These are phyloP conservation scores for Cryphonectria carpinicola DNA, from an alignment of 2,329 filamentous ascomycete species.

Conservation along the genomic window DNA sequence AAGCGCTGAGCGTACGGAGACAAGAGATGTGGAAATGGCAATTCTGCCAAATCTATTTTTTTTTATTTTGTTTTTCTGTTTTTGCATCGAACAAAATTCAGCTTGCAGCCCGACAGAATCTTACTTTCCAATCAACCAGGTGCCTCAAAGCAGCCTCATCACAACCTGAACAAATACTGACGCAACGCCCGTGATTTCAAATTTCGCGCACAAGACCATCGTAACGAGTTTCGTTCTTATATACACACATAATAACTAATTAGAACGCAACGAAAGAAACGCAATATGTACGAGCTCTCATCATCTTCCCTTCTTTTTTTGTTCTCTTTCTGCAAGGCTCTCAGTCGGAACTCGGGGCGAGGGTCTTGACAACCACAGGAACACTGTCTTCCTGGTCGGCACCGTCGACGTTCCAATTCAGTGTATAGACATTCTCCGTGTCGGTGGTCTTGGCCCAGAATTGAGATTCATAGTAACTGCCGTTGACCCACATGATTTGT, in stretches of 20 bases:
- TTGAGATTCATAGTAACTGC: conserved; percentile 17
- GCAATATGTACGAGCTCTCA: not conserved
- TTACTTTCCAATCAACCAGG: not conserved
- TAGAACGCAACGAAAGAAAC: not conserved
- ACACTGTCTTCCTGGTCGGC: conserved; percentile 20
- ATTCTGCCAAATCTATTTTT: not conserved
- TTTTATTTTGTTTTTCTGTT: not conserved
- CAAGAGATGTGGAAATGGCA: not conserved
- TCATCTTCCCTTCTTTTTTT: not conserved
- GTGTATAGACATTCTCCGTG: conserved; percentile 11
- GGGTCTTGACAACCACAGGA: conserved; percentile 23
- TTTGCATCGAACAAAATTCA: not conserved
- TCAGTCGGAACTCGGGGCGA: not conserved
- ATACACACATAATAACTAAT: not conserved
- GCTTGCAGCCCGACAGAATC: not conserved
- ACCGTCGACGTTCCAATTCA: conserved; percentile 24
- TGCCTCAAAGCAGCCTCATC: too few species aligned
- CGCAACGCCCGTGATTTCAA: too few species aligned
- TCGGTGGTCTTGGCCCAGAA: conserved; percentile 25
- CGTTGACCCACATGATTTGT: conserved; percentile 19
- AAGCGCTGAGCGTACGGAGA: not conserved
- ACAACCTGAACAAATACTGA: too few species aligned
- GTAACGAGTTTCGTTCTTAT: not conserved
- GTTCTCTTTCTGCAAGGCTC: not conserved
- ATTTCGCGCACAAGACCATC: not conserved